Percentiles rank a stretch among this genome's conserved stretches.
Evolutionary conservation across 805 yeast genomes (phyloP).

Genomic region (Candida insectorum): DNA sequence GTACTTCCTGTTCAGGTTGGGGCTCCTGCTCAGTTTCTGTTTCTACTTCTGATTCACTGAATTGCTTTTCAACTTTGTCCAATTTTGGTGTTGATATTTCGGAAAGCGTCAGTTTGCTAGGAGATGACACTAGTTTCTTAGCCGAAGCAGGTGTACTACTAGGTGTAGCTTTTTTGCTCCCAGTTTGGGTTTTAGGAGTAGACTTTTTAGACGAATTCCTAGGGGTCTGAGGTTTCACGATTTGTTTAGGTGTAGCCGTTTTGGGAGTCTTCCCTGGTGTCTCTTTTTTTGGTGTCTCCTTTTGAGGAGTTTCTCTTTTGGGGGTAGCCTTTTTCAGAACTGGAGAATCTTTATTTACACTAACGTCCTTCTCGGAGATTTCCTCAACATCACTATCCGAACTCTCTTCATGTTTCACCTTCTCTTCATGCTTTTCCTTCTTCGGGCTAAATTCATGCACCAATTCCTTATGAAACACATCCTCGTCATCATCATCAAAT

Average conservation of each 20-base stretch:
- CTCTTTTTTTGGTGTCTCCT: not conserved
- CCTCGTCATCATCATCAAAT: constrained; percentile 8
- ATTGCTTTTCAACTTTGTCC: too few relatives aligned
- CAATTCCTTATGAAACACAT: constrained; percentile 3
- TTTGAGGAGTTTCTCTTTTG: not conserved
- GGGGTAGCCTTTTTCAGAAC: too few relatives aligned
- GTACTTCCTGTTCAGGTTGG: too few relatives aligned
- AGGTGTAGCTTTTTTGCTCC: too few relatives aligned
- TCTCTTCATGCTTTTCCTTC: not conserved
- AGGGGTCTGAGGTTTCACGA: not conserved
- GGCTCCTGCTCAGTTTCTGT: too few relatives aligned
- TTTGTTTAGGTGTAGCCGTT: too few relatives aligned
- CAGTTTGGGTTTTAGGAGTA: constrained; percentile 1
- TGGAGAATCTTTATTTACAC: too few relatives aligned
- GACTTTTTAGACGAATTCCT: constrained; percentile 1
- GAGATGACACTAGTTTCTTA: too few relatives aligned
- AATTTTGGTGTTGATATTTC: too few relatives aligned
- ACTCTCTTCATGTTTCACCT: not conserved
- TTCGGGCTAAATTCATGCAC: constrained; percentile 5
- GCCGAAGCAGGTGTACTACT: too few relatives aligned
- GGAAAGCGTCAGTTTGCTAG: too few relatives aligned
- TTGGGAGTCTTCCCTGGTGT: not conserved
- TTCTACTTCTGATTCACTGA: too few relatives aligned
- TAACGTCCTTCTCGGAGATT: not conserved
- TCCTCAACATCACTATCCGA: not conserved